Evolutionary conservation across 306 rosid species (phyloP).

Genomic region (Datisca glomerata): DNA sequence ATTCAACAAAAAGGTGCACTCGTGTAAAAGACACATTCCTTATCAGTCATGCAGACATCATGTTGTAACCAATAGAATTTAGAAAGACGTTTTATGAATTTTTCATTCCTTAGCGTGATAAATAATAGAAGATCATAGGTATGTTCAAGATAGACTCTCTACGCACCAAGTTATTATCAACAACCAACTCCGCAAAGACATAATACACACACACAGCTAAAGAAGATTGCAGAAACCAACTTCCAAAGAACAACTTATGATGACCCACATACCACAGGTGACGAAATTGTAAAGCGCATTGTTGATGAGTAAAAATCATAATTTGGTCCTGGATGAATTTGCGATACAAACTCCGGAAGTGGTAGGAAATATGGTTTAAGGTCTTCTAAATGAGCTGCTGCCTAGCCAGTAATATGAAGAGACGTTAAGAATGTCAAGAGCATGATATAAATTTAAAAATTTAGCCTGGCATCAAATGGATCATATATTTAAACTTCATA

Average conservation of each 20-base stretch:
- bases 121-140: too few species aligned
- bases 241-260: slow-evolving; percentile 3
- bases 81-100: not conserved
- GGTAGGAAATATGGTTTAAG: slow-evolving; percentile 48
- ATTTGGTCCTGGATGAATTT: slow-evolving; percentile 85
- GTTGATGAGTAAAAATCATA: slow-evolving; percentile 66
- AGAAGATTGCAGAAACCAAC: not conserved
- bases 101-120: not conserved
- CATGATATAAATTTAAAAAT: slow-evolving; percentile 1
- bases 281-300: slow-evolving; percentile 75
- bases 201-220: not conserved
- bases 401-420: slow-evolving; percentile 23
- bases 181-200: too few species aligned
- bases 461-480: too few species aligned
- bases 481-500: not conserved
- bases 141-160: too few species aligned
- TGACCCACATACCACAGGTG: slow-evolving; percentile 68
- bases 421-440: not conserved
- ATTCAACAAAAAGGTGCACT: too few species aligned
- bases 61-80: too few species aligned
- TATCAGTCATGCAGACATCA: too few species aligned
- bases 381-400: slow-evolving; percentile 37
- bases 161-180: too few species aligned
- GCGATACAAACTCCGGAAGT: slow-evolving; percentile 71
- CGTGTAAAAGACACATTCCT: too few species aligned